Evolutionary conservation across 2,329 filamentous ascomycete genomes (phyloP), one percentile per base, ranked within the genome.

Genomic region (Rutstroemia sp.): DNA sequence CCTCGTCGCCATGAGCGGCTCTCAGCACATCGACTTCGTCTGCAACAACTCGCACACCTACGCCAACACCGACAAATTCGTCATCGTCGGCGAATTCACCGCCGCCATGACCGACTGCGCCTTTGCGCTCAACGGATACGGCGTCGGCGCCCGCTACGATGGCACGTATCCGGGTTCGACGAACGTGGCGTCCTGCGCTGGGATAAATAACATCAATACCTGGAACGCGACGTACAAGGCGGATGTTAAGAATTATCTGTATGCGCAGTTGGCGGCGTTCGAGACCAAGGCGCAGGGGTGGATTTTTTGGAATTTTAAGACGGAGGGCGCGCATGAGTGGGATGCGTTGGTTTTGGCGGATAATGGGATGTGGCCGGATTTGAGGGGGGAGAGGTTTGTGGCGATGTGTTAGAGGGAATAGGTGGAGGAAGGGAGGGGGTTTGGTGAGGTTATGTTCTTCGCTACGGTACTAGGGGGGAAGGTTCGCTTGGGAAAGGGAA

Each of bases 31-130:
- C 39, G 70, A 77, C 57, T 70, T 72, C 27, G 82, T 80, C 51
- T 88, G 84, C 71, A 74, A 73, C 52, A 77, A 79, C 61, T 76
- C 75, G 2, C 66, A 69, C 2, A 65, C 70, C 7, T 82, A 81
- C 60, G 68, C 70, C 6, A 73, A 75, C 34, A 73, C 75, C 5
- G 82, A 87, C 68, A 87, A 87, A 68, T 84, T 80, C 76, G 78
- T 80, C n/a, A 73, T 87, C 54, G 78, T 86, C 5, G 85, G 85
- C 44, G 85, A 88, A 68, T 88, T 84, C 84, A 81, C 79, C 1
- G 84, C 77, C 21, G 84, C 83, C 14, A 78, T 86, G 76, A 87
- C 84, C 2, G 80, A 83, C 36, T 81, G 79, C 61, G 76, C 79
- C 8, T 75, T 73, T 49, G 76, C 66, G 19, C 64, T 75, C 45